These are phyloP conservation scores for Sechiopsis laciniata DNA, from an alignment of 306 rosid genomes.

Conservation along the genomic window DNA sequence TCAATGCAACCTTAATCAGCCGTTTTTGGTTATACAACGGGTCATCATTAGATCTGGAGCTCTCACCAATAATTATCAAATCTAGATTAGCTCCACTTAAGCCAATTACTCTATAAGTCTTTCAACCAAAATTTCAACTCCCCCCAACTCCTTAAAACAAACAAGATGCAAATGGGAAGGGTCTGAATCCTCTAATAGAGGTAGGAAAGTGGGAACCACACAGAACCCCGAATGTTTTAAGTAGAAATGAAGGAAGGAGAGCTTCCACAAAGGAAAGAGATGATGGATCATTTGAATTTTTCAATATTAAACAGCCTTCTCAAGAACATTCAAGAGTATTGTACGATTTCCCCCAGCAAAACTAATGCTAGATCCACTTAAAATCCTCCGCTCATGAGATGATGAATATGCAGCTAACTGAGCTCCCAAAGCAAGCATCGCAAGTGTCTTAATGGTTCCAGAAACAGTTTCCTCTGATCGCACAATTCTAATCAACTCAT, in stretches of 20 bases:
- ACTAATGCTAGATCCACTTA: constrained; percentile 81
- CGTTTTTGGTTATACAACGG: constrained; percentile 74
- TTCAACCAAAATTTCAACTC: constrained; percentile 85
- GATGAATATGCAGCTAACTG: constrained; percentile 89
- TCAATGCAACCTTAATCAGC: constrained; percentile 79
- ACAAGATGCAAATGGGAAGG: constrained; percentile 80
- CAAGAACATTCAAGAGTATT: constrained; percentile 90
- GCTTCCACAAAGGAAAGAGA: constrained; percentile 93
- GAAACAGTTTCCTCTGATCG: constrained; percentile 80
- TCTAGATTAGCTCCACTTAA: constrained; percentile 41
- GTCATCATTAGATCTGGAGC: constrained; percentile 54
- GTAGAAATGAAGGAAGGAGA: constrained; percentile 91
- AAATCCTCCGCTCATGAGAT: constrained; percentile 82
- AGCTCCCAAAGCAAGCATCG: constrained; percentile 97
- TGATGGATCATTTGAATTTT: constrained; percentile 76
- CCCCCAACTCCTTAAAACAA: constrained; percentile 88
- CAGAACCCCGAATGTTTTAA: constrained; percentile 82
- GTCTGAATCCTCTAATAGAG: constrained; percentile 91
- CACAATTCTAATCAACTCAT: constrained; percentile 83
- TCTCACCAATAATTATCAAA: constrained; percentile 58
- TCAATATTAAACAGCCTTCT: constrained; percentile 74
- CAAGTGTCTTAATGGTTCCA: constrained; percentile 82
- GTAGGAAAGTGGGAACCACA: constrained; percentile 97
- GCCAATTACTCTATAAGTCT: constrained; percentile 78
- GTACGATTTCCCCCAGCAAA: constrained; percentile 93